Evolutionary conservation across 225 moss, liverwort and hornwort species (phyloP), one percentile per base, ranked within the genome.

Genomic region (Straminergon stramineum): DNA sequence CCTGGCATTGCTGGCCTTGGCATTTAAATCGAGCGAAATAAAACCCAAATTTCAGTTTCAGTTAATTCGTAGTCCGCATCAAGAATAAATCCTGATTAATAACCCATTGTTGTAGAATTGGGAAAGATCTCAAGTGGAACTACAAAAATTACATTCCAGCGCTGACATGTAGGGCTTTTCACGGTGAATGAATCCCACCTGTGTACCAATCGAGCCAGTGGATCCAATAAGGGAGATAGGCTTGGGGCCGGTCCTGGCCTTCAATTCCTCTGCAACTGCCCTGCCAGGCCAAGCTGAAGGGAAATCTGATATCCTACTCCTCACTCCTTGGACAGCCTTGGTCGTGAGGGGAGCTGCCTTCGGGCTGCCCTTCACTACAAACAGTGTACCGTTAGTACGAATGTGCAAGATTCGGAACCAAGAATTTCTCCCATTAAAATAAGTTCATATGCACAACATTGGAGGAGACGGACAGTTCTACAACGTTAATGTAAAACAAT

Each of bases 191-290:
- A 70, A 84, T 80, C 69, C 77, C n/a, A 97, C 98, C 97, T 99
- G 99, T 58, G 99, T 99, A 34, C 99, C 99, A 34, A 99, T 96
- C n/a, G 99, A 99, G 82, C 99, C 99, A 37, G 99, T 99, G 41
- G 99, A 99, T 70, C 99, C 99, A 37, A 99, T 96, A 23, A 99
- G 96, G 63, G 99, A 96, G 63, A 99, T 94, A 39, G 96, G 96
- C 88, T 99, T 99, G 21, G 96, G 96, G 56, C 97, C 96, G 70
- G 86, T 92, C 66, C 91, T 90, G 51, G 87, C 88, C 91, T 93
- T 95, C 80, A 86, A 91, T 23, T 90, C 87, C 83, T 97, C 96
- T 60, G 83, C 87, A 30, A 93, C 91, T 43, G 96, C 99, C 91
- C 99, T 95, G 18, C 99, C 97, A 55, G 99, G 99, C 99, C 99